phyloP scores from a whole-genome alignment of 345 rosid species.

The Carallia brachiata region DNA sequence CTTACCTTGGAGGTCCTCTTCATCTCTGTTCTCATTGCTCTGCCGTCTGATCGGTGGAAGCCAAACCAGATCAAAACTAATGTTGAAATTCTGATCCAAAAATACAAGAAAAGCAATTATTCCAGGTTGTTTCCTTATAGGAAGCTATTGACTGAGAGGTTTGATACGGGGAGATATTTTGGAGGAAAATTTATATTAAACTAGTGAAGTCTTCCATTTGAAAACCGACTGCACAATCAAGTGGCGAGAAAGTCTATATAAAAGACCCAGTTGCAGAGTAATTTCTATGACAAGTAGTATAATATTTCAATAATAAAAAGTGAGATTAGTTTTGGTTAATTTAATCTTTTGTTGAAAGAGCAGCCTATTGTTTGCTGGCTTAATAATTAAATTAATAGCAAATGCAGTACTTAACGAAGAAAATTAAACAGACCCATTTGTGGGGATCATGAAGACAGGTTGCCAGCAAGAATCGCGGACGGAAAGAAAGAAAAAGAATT shows the following conservation, averaged over 20 bases:
- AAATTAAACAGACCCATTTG: conserved; percentile 43
- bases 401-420: conserved; percentile 20
- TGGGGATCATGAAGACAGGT: conserved; percentile 48
- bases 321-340: conserved; percentile 6
- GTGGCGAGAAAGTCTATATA: conserved; percentile 5
- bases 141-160: not conserved
- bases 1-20: conserved; percentile 59
- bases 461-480: conserved; percentile 18
- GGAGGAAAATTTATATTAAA: not conserved
- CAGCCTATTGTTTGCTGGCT: not conserved
- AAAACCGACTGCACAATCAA: conserved; percentile 25
- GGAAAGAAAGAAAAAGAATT: conserved; percentile 4
- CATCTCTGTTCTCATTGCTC: conserved; percentile 41
- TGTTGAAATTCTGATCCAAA: not conserved
- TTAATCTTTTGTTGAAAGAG: conserved; percentile 3
- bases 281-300: not conserved
- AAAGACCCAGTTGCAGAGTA: conserved; percentile 15
- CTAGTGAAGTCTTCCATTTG: conserved; percentile 8
- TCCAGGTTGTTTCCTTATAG: not conserved
- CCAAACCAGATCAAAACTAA: not conserved
- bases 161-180: not conserved
- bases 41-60: conserved; percentile 27
- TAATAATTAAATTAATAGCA: conserved; percentile 5
- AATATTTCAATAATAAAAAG: not conserved
- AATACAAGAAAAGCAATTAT: too few species aligned